Evolutionary conservation across 2,329 filamentous ascomycete species (phyloP).

Genomic region (Canariomyces notabilis): DNA sequence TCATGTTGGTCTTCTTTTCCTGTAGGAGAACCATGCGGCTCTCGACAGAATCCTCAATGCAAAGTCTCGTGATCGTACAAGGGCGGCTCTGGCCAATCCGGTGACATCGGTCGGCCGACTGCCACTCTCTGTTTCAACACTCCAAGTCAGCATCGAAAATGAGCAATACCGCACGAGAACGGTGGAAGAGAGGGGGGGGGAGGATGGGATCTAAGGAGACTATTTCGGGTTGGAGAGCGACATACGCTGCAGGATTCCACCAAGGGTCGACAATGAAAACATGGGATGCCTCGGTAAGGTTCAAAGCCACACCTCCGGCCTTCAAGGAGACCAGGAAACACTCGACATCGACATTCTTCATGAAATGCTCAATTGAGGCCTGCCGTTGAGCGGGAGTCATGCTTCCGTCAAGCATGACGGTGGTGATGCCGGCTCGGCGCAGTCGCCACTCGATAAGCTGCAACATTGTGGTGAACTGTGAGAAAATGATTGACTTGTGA

Average conservation of each 20-base stretch:
- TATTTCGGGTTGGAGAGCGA: background rate
- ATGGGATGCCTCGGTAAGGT: conserved; percentile 87
- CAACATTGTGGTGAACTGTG: conserved; percentile 94
- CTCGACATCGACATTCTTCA: conserved; percentile 90
- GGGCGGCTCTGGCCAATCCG: conserved; percentile 93
- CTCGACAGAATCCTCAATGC: conserved; percentile 96
- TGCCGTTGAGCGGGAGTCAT: conserved; percentile 95
- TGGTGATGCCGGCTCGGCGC: conserved; percentile 93
- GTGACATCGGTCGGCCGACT: conserved; percentile 89
- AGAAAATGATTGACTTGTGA: conserved; percentile 96
- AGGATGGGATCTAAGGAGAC: no score
- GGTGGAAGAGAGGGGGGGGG: no score
- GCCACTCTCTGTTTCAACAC: conserved; percentile 64
- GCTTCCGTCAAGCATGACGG: conserved; percentile 94
- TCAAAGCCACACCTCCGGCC: conserved; percentile 90
- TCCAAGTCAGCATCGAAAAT: conserved; percentile 9
- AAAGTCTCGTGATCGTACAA: conserved; percentile 88
- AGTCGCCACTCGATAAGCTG: conserved; percentile 96
- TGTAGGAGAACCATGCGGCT: conserved; percentile 92
- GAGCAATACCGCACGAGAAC: background rate
- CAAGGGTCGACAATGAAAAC: conserved; percentile 98
- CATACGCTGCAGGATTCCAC: conserved; percentile 93
- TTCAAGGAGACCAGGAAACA: conserved; percentile 96
- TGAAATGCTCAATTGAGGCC: conserved; percentile 92
- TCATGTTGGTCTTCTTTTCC: conserved; percentile 99